Base-by-base conservation (phyloP, 2,329 filamentous ascomycete species). In the Fusarium illudens region DNA sequence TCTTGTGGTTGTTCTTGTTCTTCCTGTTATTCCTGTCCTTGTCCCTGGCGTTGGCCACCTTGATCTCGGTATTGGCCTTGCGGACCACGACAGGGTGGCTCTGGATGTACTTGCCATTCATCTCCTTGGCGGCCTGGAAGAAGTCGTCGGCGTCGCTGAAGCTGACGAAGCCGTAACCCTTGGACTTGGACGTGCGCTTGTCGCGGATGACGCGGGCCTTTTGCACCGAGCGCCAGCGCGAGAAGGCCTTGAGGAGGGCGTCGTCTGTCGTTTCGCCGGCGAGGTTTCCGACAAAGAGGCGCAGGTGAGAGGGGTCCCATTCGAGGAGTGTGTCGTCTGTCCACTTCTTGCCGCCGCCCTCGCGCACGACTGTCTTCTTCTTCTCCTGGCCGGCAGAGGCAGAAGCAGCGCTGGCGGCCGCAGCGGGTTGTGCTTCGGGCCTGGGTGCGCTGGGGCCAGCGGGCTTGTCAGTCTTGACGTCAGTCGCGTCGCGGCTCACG, bases 71-170 rank as follows among this genome's bases (percentile, higher is more conserved):
- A 71, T 91, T 97, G 70, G 92, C 93, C 78, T 96, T 92, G 79
- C 92, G 90, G 71, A 98, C 87, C 25, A 92, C 84, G 27, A 97
- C 92, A 0, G 96, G 96, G 79, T 98, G 96, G 78, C 94, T 97
- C 74, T 97, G 95, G 76, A 99, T 98, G 80, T 99, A 99, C 82
- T 99, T 98, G 73, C 94, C 94, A 75, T 97, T 92, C 96, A 98
- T 98, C 82, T 98, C 95, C 81, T 96, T 94, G 74, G 94, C 95
- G 2, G 96, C 95, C 74, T 93, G 89, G 84, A 99, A 98, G 78
- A 96, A 98, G 75, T 97, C 94, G 78, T 99, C 96, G 29, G 94
- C 92, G 76, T 97, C 92, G 73, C 90, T 91, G 81, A 99, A 98
- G 79, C 93, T 96, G 58, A 99, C 94, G 76, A 99, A 99, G 3